Evolutionary conservation across 139 green algal species (phyloP).

Genomic region (Chlorella vulgaris): DNA sequence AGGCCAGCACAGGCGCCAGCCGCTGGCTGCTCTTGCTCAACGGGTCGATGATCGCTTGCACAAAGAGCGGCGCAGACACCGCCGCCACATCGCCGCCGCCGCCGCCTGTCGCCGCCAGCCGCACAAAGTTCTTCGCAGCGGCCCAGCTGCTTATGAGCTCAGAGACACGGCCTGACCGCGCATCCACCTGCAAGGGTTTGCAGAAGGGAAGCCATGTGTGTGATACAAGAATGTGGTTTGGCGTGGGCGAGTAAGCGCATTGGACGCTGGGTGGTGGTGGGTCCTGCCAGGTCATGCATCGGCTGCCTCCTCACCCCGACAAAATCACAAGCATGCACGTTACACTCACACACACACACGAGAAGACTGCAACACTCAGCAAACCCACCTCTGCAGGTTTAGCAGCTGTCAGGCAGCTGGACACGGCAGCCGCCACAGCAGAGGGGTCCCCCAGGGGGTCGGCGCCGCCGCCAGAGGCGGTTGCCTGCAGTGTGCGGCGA

Average conservation of each 20-base stretch:
- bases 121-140: not conserved
- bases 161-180: conserved; percentile 5
- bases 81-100: not conserved
- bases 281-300: too few relatives aligned
- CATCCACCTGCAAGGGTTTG: not conserved
- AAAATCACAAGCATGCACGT: not conserved
- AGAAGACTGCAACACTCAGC: not conserved
- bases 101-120: not conserved
- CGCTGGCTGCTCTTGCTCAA: conserved; percentile 55
- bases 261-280: too few relatives aligned
- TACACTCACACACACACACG: too few relatives aligned
- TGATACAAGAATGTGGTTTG: too few relatives aligned
- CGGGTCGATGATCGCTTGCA: conserved; percentile 75
- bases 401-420: conserved; percentile 35
- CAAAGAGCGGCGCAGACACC: conserved; percentile 30
- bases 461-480: not conserved
- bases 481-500: not conserved
- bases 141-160: not conserved
- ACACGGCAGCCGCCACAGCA: conserved; percentile 4
- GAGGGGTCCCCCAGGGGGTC: not conserved
- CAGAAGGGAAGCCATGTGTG: not conserved
- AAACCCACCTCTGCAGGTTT: conserved; percentile 22
- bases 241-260: too few relatives aligned
- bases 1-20: conserved; percentile 55
- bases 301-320: too few relatives aligned